These are phyloP conservation scores for Kodamaea kaohsiungensis DNA, from an alignment of 805 yeast species.

Conservation along the genomic window DNA sequence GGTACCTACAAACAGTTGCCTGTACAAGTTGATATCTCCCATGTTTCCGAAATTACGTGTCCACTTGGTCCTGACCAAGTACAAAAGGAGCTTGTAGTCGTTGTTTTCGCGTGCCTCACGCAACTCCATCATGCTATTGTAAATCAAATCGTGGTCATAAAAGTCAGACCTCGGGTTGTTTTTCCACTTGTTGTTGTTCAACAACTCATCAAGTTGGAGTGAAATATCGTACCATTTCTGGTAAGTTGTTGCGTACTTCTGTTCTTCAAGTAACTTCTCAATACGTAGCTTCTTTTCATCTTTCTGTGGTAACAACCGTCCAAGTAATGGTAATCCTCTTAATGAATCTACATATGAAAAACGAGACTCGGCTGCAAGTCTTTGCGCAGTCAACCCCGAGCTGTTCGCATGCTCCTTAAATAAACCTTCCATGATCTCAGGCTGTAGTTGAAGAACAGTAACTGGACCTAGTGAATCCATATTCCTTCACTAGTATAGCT, in stretches of 20 bases:
- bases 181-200: slow-evolving; percentile 76
- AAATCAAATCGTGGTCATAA: slow-evolving; percentile 71
- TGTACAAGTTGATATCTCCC: slow-evolving; percentile 76
- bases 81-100: slow-evolving; percentile 64
- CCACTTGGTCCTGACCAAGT: slow-evolving; percentile 82
- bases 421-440: slow-evolving; percentile 7
- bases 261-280: slow-evolving; percentile 26
- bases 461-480: not conserved
- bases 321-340: slow-evolving; percentile 5
- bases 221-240: slow-evolving; percentile 71
- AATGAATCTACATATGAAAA: slow-evolving; percentile 1
- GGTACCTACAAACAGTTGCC: slow-evolving; percentile 83
- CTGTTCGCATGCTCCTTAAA: slow-evolving; percentile 6
- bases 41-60: slow-evolving; percentile 82
- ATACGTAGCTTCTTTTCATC: slow-evolving; percentile 26
- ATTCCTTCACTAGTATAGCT: no score
- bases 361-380: slow-evolving; percentile 1
- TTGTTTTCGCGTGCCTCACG: slow-evolving; percentile 54
- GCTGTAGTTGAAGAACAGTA: not conserved
- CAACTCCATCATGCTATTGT: slow-evolving; percentile 54
- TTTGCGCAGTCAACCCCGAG: not conserved
- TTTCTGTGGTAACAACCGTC: slow-evolving; percentile 18
- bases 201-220: slow-evolving; percentile 59
- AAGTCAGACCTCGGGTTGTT: slow-evolving; percentile 55
- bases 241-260: slow-evolving; percentile 42